Evolutionary conservation across 2,329 filamentous ascomycete species (phyloP), one percentile per base, ranked within the genome.

Genomic region (Aspergillus sp.): DNA sequence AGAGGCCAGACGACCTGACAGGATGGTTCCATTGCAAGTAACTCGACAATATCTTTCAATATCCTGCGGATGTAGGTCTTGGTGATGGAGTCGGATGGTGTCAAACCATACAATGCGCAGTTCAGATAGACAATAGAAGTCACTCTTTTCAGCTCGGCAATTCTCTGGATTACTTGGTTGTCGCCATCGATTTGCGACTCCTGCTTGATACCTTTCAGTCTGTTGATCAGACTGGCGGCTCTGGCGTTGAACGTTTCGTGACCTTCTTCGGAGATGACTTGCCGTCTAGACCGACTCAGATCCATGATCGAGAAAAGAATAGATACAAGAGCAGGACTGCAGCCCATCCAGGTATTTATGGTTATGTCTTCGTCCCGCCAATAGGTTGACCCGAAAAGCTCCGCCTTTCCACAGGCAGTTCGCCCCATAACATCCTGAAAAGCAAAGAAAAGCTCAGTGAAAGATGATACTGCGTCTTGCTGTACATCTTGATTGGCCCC

Each of bases 391-490:
- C 76, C 77, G 19, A 80, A 80, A 0, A 78, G 69, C 0, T 77
- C 75, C 0, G 75, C 72, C 8, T 78, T 75, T 6, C 75, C 77
- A 25, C 77, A 80, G 0, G 78, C 78, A 0, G 78, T 80, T 25
- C 77, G 71, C 39, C 78, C 77, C 39, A 79, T 79, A 0, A 78
- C 75, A 25, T 80, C 78, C 56, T 79, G 78, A 7, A 77, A 80
- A 5, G 78, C 78, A 47, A 80, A 80, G 58, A 78, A 79, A 8
- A 6, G 72, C 67, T 61, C 79, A 11, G 55, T 57, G 48, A 64
- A 64, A 3, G 50, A 44, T 1, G 60, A 60, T n/a, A 64, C 57
- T 1, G 60, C 50, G 25, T 52, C 47, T 21, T 44, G 15, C 11
- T 36, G 32, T 36, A 36, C 32, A 13, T 13, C 11, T 13, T 36